Evolutionary conservation across 1,139 yeast genomes (phyloP).

Genomic region (Taphrina flavorubra): DNA sequence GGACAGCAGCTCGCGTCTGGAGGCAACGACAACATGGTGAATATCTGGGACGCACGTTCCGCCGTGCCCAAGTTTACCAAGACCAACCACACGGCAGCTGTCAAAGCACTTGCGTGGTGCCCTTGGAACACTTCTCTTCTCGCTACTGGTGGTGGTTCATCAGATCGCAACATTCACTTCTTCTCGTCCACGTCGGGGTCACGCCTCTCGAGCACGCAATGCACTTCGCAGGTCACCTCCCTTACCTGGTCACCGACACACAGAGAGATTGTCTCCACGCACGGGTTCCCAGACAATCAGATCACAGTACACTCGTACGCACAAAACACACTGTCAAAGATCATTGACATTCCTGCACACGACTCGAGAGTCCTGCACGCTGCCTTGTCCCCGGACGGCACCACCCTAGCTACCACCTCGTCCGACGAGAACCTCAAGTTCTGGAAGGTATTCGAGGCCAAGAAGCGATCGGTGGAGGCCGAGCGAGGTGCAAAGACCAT

Average conservation of each 20-base stretch:
- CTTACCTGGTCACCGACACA: conserved; percentile 83
- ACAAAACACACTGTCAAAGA: conserved; percentile 58
- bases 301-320: conserved; percentile 87
- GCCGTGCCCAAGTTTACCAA: conserved; percentile 74
- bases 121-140: conserved; percentile 81
- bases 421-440: conserved; percentile 96
- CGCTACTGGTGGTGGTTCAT: conserved; percentile 96
- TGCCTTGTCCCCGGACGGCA: conserved; percentile 85
- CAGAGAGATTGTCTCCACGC: conserved; percentile 90
- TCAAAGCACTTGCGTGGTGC: conserved; percentile 94
- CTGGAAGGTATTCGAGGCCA: conserved; percentile 83
- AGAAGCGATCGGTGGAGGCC: conserved; percentile 43
- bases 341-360: conserved; percentile 90
- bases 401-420: conserved; percentile 90
- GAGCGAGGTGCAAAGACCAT: conserved; percentile 34
- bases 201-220: conserved; percentile 81
- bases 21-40: conserved; percentile 77
- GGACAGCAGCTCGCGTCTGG: conserved; percentile 90
- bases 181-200: conserved; percentile 96
- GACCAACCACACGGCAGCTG: conserved; percentile 88
- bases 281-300: conserved; percentile 89
- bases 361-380: conserved; percentile 86
- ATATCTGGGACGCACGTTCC: conserved; percentile 93
- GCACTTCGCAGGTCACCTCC: conserved; percentile 93
- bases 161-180: conserved; percentile 86